phyloP scores from a whole-genome alignment of 192 early-diverging fungal genomes.

The Thamnidium elegans region DNA sequence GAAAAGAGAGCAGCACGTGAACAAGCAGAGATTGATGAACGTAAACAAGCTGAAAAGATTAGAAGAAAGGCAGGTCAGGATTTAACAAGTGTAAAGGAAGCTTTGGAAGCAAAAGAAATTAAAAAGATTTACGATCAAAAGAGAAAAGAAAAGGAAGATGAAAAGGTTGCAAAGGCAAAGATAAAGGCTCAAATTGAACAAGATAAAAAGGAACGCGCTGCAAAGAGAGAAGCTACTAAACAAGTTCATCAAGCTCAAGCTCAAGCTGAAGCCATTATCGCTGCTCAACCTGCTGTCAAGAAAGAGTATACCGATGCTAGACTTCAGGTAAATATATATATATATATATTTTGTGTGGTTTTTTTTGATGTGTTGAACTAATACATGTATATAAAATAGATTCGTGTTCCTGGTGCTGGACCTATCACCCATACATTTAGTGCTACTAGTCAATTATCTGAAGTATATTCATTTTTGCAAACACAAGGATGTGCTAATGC shows the following conservation, averaged over 20 bases:
- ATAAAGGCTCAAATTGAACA: slow-evolving; percentile 78
- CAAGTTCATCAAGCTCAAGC: slow-evolving; percentile 19
- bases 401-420: slow-evolving; percentile 52
- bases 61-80: slow-evolving; percentile 73
- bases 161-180: slow-evolving; percentile 67
- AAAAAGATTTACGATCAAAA: slow-evolving; percentile 67
- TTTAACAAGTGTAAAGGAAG: slow-evolving; percentile 62
- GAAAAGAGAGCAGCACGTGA: slow-evolving; percentile 64
- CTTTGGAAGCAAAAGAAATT: slow-evolving; percentile 71
- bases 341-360: no score
- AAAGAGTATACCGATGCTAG: slow-evolving; percentile 73
- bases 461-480: slow-evolving; percentile 59
- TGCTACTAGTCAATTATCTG: slow-evolving; percentile 53
- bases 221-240: slow-evolving; percentile 26
- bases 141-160: slow-evolving; percentile 76
- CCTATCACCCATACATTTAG: slow-evolving; percentile 62
- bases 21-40: slow-evolving; percentile 60
- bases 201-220: slow-evolving; percentile 69
- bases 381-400: slow-evolving; percentile 30
- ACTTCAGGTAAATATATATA: slow-evolving; percentile 71
- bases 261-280: slow-evolving; percentile 26
- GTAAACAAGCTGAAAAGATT: slow-evolving; percentile 68
- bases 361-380: not conserved
- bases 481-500: slow-evolving; percentile 33
- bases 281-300: slow-evolving; percentile 32